Evolutionary conservation across 345 rosid species (phyloP), one percentile per base, ranked within the genome.

Genomic region (Luvunga scandens): DNA sequence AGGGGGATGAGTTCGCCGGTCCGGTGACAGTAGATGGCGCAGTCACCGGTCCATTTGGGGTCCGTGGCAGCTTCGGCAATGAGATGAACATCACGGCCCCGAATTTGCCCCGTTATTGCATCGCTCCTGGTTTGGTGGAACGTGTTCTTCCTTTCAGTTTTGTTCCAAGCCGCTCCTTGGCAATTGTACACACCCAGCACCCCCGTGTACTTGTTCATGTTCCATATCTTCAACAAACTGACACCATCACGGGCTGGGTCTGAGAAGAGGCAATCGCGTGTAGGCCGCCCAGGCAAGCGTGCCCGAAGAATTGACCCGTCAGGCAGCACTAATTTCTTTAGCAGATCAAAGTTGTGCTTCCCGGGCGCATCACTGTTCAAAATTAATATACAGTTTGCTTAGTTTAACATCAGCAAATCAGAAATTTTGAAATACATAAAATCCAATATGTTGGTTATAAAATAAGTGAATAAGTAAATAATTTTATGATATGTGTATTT

Each of bases 161-260:
- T 84, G 83, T 87, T 94, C 97, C 96, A 96, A 39, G 99, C 99
- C 27, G 99, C 99, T 69, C 99, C 99, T 91, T 96, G 99, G 81
- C 97, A 96, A 50, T 93, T 96, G 85, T 96, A 96, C 13, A 94
- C 87, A 6, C 98, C 98, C 7, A 96, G 77, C 1, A 96, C 91
- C 27, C 98, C 99, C 8, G 97, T 93, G 88, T 83, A 93, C 81
- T 95, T 93, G 90, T 95, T 95, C 98, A 95, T 90, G 89, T 91
- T 95, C 99, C 99, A 93, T 84, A 95, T 92, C 91, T 95, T 95
- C 85, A 95, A 80, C 87, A 95, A 85, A 87, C 98, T 95, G 67
- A 86, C 73, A 14, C 97, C 97, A 66, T 95, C 97, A 4, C 99
- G 91, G 25, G 98, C 84, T 12, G 99, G 99, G 79, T 95, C 99